Conservation (phyloP, 2,329 filamentous ascomycete species). For the Cladosporium sp. region DNA sequence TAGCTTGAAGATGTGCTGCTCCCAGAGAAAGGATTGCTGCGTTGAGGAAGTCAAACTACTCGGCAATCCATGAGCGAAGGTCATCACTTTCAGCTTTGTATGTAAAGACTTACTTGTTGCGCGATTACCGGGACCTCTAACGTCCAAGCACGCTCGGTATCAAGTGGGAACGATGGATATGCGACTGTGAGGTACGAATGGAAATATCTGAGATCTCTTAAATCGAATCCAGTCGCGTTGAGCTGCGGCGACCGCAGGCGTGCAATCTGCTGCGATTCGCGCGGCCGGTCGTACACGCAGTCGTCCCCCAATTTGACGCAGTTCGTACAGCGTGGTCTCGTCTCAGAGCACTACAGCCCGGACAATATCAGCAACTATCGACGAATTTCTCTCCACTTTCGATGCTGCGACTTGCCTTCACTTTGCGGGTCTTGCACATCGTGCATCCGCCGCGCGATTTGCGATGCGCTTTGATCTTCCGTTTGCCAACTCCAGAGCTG, state of each 20-base stretch:
- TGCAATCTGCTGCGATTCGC: not conserved
- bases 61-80: not conserved
- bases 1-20: not conserved
- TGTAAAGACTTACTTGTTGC: not conserved
- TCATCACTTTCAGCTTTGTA: not conserved
- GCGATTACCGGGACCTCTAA: conserved; percentile 4
- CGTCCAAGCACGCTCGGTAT: conserved; percentile 2
- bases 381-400: too few species aligned
- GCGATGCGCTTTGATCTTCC: conserved; percentile 2
- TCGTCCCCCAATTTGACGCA: conserved; percentile 6
- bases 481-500: not conserved
- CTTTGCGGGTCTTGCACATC: conserved; percentile 9
- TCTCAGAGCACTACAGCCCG: conserved; percentile 1
- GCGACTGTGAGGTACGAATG: conserved; percentile 4
- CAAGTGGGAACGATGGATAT: conserved; percentile 3
- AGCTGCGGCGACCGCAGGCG: conserved; percentile 1
- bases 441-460: conserved; percentile 2
- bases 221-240: not conserved
- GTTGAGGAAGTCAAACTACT: not conserved
- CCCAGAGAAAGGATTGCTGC: conserved; percentile 1
- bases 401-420: not conserved
- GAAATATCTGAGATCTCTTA: conserved; percentile 3
- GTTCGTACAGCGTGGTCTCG: conserved; percentile 3
- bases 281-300: not conserved
- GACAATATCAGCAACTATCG: too few species aligned